phyloP scores from a whole-genome alignment of 2,329 filamentous ascomycete species.

The Aschersonia sp. region DNA sequence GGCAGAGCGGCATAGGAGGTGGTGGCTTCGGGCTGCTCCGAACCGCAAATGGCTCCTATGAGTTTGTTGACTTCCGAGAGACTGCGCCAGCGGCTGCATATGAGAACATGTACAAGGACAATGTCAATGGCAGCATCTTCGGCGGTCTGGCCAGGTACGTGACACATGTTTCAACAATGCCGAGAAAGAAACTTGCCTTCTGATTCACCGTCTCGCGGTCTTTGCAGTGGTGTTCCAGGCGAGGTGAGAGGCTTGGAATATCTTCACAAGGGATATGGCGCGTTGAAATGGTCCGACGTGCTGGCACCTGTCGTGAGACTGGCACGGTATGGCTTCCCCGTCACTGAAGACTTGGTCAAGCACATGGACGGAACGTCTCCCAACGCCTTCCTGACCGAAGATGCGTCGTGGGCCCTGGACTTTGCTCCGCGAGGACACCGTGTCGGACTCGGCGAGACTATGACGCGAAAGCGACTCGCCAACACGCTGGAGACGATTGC shows the following conservation, averaged over 20 bases:
- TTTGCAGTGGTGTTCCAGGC: constrained; percentile 45
- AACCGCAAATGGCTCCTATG: constrained; percentile 49
- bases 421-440: constrained; percentile 65
- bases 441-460: constrained; percentile 53
- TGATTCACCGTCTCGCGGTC: background rate
- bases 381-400: constrained; percentile 49
- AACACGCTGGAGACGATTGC: constrained; percentile 60
- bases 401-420: constrained; percentile 68
- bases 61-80: constrained; percentile 77
- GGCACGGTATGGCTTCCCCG: constrained; percentile 57
- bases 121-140: constrained; percentile 46
- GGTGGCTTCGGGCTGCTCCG: constrained; percentile 70
- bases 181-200: background rate
- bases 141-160: constrained; percentile 59
- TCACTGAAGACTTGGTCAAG: constrained; percentile 55
- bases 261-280: constrained; percentile 54
- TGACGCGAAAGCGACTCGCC: constrained; percentile 62
- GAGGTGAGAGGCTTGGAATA: constrained; percentile 62
- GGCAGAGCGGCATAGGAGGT: constrained; percentile 58
- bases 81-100: constrained; percentile 66
- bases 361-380: constrained; percentile 44
- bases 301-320: constrained; percentile 57
- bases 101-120: constrained; percentile 67
- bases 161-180: background rate
- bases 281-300: constrained; percentile 50